Base-by-base conservation (phyloP, 306 rosid species). In the Casuarina cunninghamiana region DNA sequence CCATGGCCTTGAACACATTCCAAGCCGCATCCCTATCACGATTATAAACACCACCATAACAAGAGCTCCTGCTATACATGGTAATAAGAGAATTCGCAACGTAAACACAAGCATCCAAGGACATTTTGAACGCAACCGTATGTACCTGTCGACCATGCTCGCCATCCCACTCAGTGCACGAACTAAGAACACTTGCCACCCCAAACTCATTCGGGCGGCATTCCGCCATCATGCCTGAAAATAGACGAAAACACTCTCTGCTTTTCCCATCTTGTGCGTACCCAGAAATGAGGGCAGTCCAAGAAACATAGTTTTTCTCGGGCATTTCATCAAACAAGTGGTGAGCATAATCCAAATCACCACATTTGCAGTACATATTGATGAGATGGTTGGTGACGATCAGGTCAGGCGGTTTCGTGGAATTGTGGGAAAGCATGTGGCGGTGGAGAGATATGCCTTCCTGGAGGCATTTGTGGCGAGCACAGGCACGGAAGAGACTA, bases 11-110 rank as follows among this genome's bases (percentile, higher is more conserved):
- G 79, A 94, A 94, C 77, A 94, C 19, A 21, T 66, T 80, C 98
- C 93, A 89, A 0, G 92, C 93, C 42, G 87, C 92, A 55, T 87
- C 88, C 53, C 19, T 54, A 39, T 82, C 38, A 58, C 60, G 73
- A 78, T 80, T 79, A 80, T 41, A 83, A 63, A 67, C 75, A 42
- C 83, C 81, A 74, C 13, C 11, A 6, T 37, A 71, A 57, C 68
- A 75, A 83, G 76, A 83, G 69, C 81, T 69, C 85, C 88, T 90
- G 75, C 94, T 85, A 53, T 92, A 94, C 97, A 92, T 89, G 37
- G 92, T 83, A 79, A 94, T 86, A 74, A 94, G 97, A 78, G 98
- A 88, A 86, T 92, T 90, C 16, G 86, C 90, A 82, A 92, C 98
- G 83, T 55, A 90, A 5, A 83, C 71, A 77, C 6, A 87, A 78